phyloP scores from a whole-genome alignment of 805 yeast species.

The Candida sonorensis region DNA sequence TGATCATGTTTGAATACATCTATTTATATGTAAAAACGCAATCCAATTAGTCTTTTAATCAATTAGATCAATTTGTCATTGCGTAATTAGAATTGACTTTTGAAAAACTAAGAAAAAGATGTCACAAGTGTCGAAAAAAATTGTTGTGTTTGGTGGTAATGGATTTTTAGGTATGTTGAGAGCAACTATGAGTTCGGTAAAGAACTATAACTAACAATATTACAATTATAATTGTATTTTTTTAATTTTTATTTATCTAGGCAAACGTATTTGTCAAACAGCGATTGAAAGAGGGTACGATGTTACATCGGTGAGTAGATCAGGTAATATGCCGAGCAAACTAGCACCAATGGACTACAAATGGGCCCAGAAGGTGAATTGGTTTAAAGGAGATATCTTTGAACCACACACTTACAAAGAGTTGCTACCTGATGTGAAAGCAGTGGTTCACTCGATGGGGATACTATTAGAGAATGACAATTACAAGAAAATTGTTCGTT shows the following conservation, averaged over 20 bases:
- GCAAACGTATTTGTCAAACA: slow-evolving; percentile 62
- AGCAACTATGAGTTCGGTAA: no score
- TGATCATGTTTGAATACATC: no score
- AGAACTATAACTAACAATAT: no score
- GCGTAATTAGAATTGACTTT: no score
- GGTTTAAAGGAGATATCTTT: slow-evolving; percentile 66
- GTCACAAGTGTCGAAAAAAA: no score
- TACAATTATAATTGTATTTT: background rate
- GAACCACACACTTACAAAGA: slow-evolving; percentile 50
- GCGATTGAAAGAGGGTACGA: slow-evolving; percentile 56
- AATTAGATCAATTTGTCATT: no score
- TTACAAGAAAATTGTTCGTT: slow-evolving; percentile 52
- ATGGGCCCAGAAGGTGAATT: slow-evolving; percentile 55
- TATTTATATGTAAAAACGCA: no score
- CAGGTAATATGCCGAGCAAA: slow-evolving; percentile 45
- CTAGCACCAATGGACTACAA: slow-evolving; percentile 22
- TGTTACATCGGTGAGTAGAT: slow-evolving; percentile 56
- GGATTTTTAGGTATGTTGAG: slow-evolving; percentile 57
- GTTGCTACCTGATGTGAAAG: slow-evolving; percentile 41
- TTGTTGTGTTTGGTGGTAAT: slow-evolving; percentile 78
- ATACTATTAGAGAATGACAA: slow-evolving; percentile 59
- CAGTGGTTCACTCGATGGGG: slow-evolving; percentile 83
- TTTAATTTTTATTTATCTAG: slow-evolving; percentile 18
- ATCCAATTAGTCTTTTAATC: no score
- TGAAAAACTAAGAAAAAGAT: no score